Conservation (phyloP, 805 yeast genomes). For the Myxozyma udenii region DNA sequence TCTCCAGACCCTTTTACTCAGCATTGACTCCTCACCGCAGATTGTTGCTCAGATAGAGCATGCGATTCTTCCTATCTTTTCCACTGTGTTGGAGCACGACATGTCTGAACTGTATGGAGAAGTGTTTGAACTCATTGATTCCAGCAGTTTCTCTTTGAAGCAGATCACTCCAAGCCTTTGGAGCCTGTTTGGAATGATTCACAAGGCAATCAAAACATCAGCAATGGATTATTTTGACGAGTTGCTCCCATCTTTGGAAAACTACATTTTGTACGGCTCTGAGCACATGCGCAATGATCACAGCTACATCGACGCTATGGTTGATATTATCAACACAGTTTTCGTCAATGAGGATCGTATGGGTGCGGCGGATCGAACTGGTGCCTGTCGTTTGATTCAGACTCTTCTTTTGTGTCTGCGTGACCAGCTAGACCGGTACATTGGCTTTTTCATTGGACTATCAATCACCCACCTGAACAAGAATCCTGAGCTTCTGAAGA, state of each 20-base stretch:
- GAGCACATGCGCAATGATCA: conserved; percentile 49
- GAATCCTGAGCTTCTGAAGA: conserved; percentile 39
- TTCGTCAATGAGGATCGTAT: conserved; percentile 45
- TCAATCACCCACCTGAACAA: conserved; percentile 43
- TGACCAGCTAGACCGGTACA: conserved; percentile 42
- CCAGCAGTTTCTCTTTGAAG: conserved; percentile 60
- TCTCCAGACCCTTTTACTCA: conserved; percentile 71
- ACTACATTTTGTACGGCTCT: conserved; percentile 62
- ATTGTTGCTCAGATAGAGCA: conserved; percentile 63
- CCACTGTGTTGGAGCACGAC: conserved; percentile 60
- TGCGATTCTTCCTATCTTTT: conserved; percentile 65
- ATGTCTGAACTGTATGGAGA: conserved; percentile 72
- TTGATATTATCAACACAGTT: conserved; percentile 46
- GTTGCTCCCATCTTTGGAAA: conserved; percentile 66
- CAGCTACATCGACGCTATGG: conserved; percentile 48
- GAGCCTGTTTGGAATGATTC: conserved; percentile 60
- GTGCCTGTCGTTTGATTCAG: conserved; percentile 63
- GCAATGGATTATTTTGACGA: conserved; percentile 72
- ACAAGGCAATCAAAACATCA: conserved; percentile 38
- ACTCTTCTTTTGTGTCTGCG: conserved; percentile 60
- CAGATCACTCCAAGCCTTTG: conserved; percentile 68
- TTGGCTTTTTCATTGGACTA: conserved; percentile 47
- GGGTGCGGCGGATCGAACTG: conserved; percentile 54
- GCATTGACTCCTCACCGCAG: conserved; percentile 76
- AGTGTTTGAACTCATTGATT: conserved; percentile 69